Evolutionary conservation across 148 eudicot species (phyloP).

Genomic region (Camellia sinensis): DNA sequence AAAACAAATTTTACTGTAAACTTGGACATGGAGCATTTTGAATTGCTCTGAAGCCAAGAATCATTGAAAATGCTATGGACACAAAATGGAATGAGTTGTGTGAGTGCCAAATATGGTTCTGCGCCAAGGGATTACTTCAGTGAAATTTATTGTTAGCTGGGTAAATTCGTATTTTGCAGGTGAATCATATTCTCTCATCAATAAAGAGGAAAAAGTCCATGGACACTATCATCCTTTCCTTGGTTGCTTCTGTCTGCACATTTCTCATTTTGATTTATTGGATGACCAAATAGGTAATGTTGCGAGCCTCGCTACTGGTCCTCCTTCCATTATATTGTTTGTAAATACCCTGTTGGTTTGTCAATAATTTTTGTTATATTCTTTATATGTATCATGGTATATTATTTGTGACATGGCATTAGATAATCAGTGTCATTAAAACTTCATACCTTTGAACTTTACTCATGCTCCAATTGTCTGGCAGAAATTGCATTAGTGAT

Average conservation of each 20-base stretch:
- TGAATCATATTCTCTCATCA: slow-evolving; percentile 74
- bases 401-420: too few species aligned
- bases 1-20: not conserved
- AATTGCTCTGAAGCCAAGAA: not conserved
- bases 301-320: not conserved
- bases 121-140: not conserved
- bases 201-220: slow-evolving; percentile 98
- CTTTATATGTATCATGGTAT: too few species aligned
- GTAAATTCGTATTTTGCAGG: slow-evolving; percentile 47
- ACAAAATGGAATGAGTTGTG: not conserved
- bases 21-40: not conserved
- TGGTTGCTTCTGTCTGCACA: slow-evolving; percentile 93
- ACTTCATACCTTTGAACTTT: too few species aligned
- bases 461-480: too few species aligned
- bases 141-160: not conserved
- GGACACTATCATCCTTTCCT: slow-evolving; percentile 95
- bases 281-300: slow-evolving; percentile 59
- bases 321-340: not conserved
- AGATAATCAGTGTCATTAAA: too few species aligned
- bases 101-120: not conserved
- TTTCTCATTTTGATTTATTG: slow-evolving; percentile 92
- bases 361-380: not conserved
- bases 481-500: too few species aligned
- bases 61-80: not conserved
- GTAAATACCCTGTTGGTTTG: not conserved